Evolutionary conservation across 139 green algal species (phyloP).

Genomic region (Asterochloris erici): DNA sequence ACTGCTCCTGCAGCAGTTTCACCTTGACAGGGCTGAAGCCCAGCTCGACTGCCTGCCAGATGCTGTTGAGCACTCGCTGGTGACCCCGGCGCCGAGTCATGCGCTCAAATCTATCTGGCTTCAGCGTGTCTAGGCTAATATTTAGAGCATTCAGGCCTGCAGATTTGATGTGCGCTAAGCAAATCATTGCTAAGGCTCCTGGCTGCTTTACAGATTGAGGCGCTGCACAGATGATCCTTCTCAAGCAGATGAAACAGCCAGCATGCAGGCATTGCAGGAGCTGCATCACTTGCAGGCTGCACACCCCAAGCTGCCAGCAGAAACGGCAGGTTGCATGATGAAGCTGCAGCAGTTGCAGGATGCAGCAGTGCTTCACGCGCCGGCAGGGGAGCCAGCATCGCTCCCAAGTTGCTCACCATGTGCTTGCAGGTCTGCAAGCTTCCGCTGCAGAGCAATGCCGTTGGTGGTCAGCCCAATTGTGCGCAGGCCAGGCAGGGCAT

Average conservation of each 20-base stretch:
- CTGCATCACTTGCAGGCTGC: no score
- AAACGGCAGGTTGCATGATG: no score
- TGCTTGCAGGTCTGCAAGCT: constrained; percentile 57
- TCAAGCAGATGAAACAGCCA: no score
- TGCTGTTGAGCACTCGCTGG: constrained; percentile 68
- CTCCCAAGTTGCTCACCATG: not conserved
- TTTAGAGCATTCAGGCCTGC: constrained; percentile 87
- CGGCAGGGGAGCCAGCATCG: not conserved
- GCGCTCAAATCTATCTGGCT: constrained; percentile 78
- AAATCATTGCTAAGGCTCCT: no score
- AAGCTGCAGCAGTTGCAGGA: not conserved
- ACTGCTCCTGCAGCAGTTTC: not conserved
- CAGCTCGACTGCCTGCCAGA: constrained; percentile 70
- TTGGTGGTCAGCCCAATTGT: constrained; percentile 93
- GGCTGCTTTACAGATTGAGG: no score
- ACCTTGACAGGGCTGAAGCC: constrained; percentile 86
- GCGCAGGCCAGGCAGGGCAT: constrained; percentile 55
- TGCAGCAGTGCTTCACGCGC: not conserved
- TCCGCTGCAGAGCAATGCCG: constrained; percentile 74
- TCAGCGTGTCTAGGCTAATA: constrained; percentile 93
- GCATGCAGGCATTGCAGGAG: no score
- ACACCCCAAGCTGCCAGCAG: no score
- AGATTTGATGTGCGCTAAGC: not conserved
- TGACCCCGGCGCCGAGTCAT: constrained; percentile 85
- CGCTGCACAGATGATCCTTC: no score